phyloP scores from a whole-genome alignment of 225 moss, liverwort and hornwort species.

The Pleurozium schreberi region DNA sequence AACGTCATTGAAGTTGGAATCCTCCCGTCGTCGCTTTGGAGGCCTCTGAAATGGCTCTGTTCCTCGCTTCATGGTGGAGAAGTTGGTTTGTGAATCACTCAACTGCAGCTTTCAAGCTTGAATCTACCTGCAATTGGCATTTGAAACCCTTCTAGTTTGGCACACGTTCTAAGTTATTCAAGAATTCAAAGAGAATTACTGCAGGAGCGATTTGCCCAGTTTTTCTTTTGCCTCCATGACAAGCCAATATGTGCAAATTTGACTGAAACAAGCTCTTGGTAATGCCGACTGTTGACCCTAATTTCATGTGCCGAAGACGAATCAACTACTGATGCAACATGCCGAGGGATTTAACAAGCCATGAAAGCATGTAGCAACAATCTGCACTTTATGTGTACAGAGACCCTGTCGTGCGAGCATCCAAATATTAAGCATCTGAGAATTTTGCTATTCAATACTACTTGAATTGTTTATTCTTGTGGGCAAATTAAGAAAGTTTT shows the following conservation, averaged over 20 bases:
- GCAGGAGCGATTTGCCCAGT: neutral
- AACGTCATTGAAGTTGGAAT: neutral
- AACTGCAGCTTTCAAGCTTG: neutral
- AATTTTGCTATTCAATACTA: no score
- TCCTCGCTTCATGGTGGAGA: neutral
- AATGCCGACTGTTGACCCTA: no score
- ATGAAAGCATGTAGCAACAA: no score
- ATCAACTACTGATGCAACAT: no score
- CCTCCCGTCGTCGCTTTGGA: neutral
- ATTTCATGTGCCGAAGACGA: no score
- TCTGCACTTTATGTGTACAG: no score
- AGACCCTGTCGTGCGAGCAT: no score
- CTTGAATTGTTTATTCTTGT: no score
- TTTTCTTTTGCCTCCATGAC: neutral
- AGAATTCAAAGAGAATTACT: neutral
- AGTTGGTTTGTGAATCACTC: neutral
- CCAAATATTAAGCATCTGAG: no score
- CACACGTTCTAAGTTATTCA: no score
- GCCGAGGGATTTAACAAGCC: no score
- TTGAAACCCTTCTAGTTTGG: neutral
- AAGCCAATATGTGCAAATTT: neutral
- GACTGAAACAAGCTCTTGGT: neutral
- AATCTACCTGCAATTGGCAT: neutral
- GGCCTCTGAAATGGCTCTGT: neutral
- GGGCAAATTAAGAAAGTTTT: no score